These are phyloP conservation scores for Dictyostelium purpureum DNA, from an alignment of 78 protist species.

Conservation along the genomic window DNA sequence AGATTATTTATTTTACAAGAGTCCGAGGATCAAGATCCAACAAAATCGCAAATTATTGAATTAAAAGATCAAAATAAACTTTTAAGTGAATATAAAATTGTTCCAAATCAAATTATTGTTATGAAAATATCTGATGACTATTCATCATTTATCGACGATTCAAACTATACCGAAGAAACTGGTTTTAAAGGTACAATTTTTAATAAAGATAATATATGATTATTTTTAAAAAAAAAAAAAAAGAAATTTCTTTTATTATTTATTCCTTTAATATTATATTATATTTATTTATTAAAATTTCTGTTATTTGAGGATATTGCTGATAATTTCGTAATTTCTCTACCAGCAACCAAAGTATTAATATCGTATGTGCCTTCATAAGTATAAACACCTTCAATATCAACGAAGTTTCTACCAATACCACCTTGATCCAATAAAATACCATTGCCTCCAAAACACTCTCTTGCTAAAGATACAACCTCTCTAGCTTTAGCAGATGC, in stretches of 20 bases:
- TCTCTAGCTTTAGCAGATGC: constrained; percentile 13
- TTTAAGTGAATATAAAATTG: not conserved
- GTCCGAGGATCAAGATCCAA: not conserved
- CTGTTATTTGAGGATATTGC: too few species aligned
- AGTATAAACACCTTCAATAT: constrained; percentile 97
- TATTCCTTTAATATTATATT: too few species aligned
- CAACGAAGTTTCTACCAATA: constrained; percentile 82
- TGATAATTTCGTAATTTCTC: constrained; percentile 94
- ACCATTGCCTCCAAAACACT: constrained; percentile 97
- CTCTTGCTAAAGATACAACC: constrained; percentile 82
- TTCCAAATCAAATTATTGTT: constrained; percentile 59
- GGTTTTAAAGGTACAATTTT: constrained; percentile 55
- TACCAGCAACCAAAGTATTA: constrained; percentile 85
- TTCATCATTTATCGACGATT: constrained; percentile 5
- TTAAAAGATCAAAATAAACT: not conserved
- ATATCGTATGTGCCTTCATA: constrained; percentile 92
- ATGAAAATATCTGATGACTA: constrained; percentile 25
- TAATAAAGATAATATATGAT: too few species aligned
- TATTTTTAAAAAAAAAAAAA: too few species aligned
- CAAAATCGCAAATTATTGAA: not conserved
- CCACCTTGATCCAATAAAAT: constrained; percentile 59
- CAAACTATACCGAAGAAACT: not conserved
- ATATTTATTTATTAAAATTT: too few species aligned
- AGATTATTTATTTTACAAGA: not conserved
- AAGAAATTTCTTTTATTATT: too few species aligned